Evolutionary conservation across 2,329 filamentous ascomycete species (phyloP).

Genomic region (Colletotrichum sp.): DNA sequence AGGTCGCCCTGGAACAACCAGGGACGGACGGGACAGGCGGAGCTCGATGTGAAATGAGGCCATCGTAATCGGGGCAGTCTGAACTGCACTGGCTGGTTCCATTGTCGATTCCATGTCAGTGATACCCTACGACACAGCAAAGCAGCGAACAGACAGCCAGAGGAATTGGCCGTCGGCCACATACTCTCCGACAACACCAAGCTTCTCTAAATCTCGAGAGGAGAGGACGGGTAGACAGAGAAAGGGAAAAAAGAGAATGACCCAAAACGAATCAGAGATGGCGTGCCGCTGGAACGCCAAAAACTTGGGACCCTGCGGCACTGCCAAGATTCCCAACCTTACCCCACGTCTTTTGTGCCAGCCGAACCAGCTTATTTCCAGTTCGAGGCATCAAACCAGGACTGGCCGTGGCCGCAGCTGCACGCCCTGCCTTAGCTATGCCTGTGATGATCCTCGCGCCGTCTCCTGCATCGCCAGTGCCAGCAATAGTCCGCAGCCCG

Average conservation of each 20-base stretch:
- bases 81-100: not conserved
- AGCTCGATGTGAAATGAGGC: constrained; percentile 12
- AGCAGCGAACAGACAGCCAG: not conserved
- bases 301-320: constrained; percentile 7
- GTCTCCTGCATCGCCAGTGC: constrained; percentile 4
- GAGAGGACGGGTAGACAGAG: not conserved
- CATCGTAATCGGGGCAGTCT: constrained; percentile 4
- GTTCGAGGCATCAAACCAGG: constrained; percentile 13
- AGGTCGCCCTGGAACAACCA: constrained; percentile 1
- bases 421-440: constrained; percentile 3
- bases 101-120: not conserved
- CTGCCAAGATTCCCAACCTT: constrained; percentile 21
- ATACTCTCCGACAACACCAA: not conserved
- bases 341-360: constrained; percentile 17
- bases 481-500: not conserved
- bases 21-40: constrained; percentile 3
- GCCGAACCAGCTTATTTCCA: constrained; percentile 19
- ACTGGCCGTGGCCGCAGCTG: constrained; percentile 7
- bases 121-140: not conserved
- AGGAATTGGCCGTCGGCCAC: not conserved
- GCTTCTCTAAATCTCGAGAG: not conserved
- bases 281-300: constrained; percentile 17
- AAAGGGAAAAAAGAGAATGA: not conserved
- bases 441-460: constrained; percentile 18
- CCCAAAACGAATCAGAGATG: constrained; percentile 17